Percentiles rank a stretch among this genome's conserved stretches.
Evolutionary conservation across 495 filamentous ascomycete genomes (phyloP).

Genomic region (Entonaema liquescens): DNA sequence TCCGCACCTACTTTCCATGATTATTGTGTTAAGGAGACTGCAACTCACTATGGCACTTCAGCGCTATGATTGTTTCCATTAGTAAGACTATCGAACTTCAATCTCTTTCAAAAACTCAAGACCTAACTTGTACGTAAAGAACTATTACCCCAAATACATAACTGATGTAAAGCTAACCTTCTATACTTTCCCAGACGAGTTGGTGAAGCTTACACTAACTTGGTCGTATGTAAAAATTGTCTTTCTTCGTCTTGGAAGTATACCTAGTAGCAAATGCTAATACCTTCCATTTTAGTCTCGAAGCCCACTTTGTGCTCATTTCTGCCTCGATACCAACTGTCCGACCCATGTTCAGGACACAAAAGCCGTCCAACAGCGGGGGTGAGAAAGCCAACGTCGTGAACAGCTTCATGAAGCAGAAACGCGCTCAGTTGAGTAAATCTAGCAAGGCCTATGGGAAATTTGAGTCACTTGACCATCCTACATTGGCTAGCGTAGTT

Average conservation of each 20-base stretch:
- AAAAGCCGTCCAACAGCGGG: neutral
- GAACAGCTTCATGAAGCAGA: neutral
- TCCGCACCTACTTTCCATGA: too few species aligned
- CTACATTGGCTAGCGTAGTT: neutral
- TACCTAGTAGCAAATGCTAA: neutral
- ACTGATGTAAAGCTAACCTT: neutral
- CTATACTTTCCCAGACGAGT: neutral
- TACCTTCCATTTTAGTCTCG: neutral
- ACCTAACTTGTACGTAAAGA: neutral
- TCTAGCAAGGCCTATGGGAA: neutral
- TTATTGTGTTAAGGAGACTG: too few species aligned
- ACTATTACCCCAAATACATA: too few species aligned
- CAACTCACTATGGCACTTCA: neutral
- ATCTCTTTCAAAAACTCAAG: neutral
- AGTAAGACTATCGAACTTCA: neutral
- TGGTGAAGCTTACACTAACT: neutral
- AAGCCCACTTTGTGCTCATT: neutral
- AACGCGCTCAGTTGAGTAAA: neutral
- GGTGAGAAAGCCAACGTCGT: neutral
- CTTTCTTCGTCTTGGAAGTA: neutral
- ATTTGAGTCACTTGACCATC: neutral
- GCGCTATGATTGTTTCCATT: neutral
- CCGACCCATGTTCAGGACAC: neutral
- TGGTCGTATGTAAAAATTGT: neutral
- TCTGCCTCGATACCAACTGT: neutral